Evolutionary conservation across 768 basidiomycete genomes (phyloP), one percentile per base, ranked within the genome.

Genomic region (Pholiota microspora): DNA sequence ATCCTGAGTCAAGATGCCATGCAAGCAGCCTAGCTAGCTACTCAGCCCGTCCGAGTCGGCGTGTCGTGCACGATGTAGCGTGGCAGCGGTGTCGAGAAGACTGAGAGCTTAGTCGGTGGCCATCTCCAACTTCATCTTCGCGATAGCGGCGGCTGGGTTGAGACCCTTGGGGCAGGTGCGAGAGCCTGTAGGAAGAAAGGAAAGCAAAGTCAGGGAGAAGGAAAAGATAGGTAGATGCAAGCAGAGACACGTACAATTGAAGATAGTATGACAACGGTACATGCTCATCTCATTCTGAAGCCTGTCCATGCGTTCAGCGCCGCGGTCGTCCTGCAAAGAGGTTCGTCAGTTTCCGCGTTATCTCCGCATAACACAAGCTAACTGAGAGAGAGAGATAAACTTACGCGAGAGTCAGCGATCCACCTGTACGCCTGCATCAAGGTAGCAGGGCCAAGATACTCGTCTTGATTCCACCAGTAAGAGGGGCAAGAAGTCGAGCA

Each of bases 401-500:
- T 53, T 60, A 92, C 92, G 62, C 96, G 79, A 45, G 93, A 96
- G 69, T 98, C 96, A 0, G 95, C 94, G 67, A 99, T 96, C 96
- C 96, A 98, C 61, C 95, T 79, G 73, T 98, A 97, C 0, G 94
- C 93, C 64, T 94, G 91, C 93, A 98, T 94, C 64, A 98, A 76
- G 0, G 94, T 94, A 1, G 96, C 96, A 5, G 96, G 96, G 31
- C 96, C 95, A 35, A 99, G 88, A 72, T 99, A 99, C 71, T 94
- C 90, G 67, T 98, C 94, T 73, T 94, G 93, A 75, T 98, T 98
- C 96, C 96, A 98, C 96, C 96, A 98, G 74, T 98, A 97, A 27
- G 88, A 90, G 3, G 96, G 96, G 81, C 96, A 99, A 40, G 90
- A 91, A 0, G 96, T 98, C 38, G 94, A 94, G 77, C 96, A 99